A percentile compares a stretch with the other conserved stretches of the same genome.
phyloP scores from a whole-genome alignment of 345 rosid species.

The Arabis hirsuta region DNA sequence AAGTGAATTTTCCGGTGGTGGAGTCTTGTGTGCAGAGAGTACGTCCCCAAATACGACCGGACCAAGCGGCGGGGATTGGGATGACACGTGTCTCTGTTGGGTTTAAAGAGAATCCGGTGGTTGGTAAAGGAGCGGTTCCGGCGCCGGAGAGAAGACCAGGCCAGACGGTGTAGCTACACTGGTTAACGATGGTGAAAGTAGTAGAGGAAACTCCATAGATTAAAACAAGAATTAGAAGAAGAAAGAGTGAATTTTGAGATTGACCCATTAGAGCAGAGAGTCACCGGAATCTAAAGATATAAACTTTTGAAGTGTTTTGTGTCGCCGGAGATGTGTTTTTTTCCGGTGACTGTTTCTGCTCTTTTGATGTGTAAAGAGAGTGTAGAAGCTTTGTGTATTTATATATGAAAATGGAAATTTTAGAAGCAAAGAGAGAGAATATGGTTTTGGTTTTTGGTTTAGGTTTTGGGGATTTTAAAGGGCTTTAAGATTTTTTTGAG shows the following conservation, averaged over 20 bases:
- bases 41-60: constrained; percentile 80
- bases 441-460: not conserved
- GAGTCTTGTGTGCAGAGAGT: constrained; percentile 60
- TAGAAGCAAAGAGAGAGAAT: not conserved
- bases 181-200: constrained; percentile 57
- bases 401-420: constrained; percentile 4
- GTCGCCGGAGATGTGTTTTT: constrained; percentile 11
- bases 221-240: constrained; percentile 12
- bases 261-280: constrained; percentile 45
- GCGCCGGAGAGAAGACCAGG: constrained; percentile 70
- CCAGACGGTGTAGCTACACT: constrained; percentile 67
- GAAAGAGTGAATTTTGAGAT: constrained; percentile 29
- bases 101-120: constrained; percentile 62
- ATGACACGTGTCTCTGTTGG: constrained; percentile 48
- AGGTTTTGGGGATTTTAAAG: constrained; percentile 32
- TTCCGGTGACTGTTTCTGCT: constrained; percentile 41
- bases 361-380: constrained; percentile 5
- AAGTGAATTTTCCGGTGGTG: constrained; percentile 60
- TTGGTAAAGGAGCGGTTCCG: constrained; percentile 55
- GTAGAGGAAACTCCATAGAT: constrained; percentile 36
- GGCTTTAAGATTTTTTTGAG: constrained; percentile 13
- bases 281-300: constrained; percentile 29
- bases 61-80: constrained; percentile 56
- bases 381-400: constrained; percentile 7
- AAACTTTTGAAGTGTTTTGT: not conserved